Evolutionary conservation across 768 basidiomycete species (phyloP), one percentile per base, ranked within the genome.

Genomic region (Paxillus involutus): DNA sequence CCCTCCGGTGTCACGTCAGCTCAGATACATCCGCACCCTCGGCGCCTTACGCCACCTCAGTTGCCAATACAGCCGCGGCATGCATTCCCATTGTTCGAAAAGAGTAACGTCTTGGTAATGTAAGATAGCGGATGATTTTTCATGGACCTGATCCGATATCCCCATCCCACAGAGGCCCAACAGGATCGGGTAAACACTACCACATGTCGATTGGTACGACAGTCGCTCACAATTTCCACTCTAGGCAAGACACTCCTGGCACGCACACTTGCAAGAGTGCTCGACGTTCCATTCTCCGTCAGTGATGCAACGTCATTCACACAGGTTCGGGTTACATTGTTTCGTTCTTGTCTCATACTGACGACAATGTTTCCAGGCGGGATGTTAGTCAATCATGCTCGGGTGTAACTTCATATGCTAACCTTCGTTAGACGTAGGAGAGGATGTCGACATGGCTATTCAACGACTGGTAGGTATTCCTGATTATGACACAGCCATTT

Each of bases 241-340:
- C 56, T 58, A 84, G 94, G 94, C 19, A 98, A 98, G 73, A 97
- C 94, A 0, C 73, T 96, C 33, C 75, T 98, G 19, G 92, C 89
- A n/a, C 82, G 83, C 62, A 98, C 94, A 9, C 77, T 98, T n/a
- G 95, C 95, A 12, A 84, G 81, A 63, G 85, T 94, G 6, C 75
- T 98, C 7, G 89, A 97, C 65, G 94, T 98, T 0, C 96, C 96
- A 1, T 98, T 97, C 69, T 95, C 94, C 16, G 82, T 89, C 56
- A 91, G 85, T 63, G 95, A 98, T 63, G 96, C 95, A 19, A 98
- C 95, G 17, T 83, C 93, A 4, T 92, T 97, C 63, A 98, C 96
- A 11, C 91, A 94, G 75, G 91, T 88, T 56, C 53, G 76, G 61
- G 26, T 33, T 14, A 37, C 59, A 36, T 37, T 55, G 29, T 19